A percentile compares a stretch with the other conserved stretches of the same genome.
These are phyloP conservation scores for Mycena sp. DNA, from an alignment of 1,284 basidiomycete genomes.

Conservation along the genomic window DNA sequence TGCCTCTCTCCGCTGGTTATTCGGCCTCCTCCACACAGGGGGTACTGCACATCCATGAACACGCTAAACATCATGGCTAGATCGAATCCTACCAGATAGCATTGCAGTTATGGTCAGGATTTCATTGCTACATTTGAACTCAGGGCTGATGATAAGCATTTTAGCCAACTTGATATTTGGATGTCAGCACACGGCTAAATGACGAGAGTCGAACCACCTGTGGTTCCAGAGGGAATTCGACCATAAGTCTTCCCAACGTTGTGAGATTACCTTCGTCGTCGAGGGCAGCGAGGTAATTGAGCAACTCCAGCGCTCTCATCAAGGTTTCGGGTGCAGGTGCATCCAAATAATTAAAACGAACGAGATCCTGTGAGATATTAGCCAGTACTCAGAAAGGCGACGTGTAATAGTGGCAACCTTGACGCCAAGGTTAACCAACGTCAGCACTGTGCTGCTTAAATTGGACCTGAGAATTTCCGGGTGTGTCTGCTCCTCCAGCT, in stretches of 20 bases:
- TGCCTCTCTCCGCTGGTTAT: slow-evolving; percentile 71
- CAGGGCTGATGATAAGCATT: slow-evolving; percentile 78
- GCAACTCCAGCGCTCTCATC: slow-evolving; percentile 94
- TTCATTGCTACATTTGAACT: slow-evolving; percentile 94
- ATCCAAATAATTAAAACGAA: slow-evolving; percentile 94
- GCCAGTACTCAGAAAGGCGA: slow-evolving; percentile 50
- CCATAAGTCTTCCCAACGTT: slow-evolving; percentile 90
- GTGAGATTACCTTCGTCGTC: slow-evolving; percentile 96
- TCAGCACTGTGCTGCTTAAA: slow-evolving; percentile 92
- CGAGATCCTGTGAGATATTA: slow-evolving; percentile 58
- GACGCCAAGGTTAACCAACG: slow-evolving; percentile 93
- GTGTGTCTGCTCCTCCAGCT: slow-evolving; percentile 96
- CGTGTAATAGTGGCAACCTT: slow-evolving; percentile 45
- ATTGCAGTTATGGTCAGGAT: slow-evolving; percentile 95
- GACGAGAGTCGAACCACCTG: slow-evolving; percentile 61
- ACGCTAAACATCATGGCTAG: neutral
- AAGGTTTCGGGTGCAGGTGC: slow-evolving; percentile 96
- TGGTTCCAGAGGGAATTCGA: slow-evolving; percentile 96
- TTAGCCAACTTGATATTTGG: slow-evolving; percentile 43
- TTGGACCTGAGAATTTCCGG: slow-evolving; percentile 95
- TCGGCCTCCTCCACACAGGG: slow-evolving; percentile 80
- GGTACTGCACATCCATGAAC: neutral
- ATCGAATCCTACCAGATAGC: slow-evolving; percentile 65
- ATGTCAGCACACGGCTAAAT: neutral
- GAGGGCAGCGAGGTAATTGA: slow-evolving; percentile 92